phyloP scores from a whole-genome alignment of 805 yeast species.

The Priceomyces castillae region DNA sequence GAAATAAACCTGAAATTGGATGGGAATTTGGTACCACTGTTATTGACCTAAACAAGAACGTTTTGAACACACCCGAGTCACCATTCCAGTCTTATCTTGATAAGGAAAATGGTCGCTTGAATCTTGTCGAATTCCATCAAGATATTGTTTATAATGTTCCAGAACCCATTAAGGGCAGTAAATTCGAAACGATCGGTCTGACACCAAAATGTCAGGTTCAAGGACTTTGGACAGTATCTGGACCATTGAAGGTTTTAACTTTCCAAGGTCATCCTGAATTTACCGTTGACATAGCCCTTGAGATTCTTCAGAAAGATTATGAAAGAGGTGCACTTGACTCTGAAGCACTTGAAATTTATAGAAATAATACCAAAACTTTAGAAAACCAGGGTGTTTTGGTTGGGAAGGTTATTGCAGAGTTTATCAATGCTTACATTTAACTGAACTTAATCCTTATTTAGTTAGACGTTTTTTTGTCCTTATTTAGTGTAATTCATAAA shows the following conservation, averaged over 20 bases:
- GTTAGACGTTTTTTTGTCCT: too few species aligned
- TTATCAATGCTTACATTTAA: slow-evolving; percentile 12
- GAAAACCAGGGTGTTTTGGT: slow-evolving; percentile 41
- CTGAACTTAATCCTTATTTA: neutral
- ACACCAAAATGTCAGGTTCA: slow-evolving; percentile 59
- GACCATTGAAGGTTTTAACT: slow-evolving; percentile 51
- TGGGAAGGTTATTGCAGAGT: slow-evolving; percentile 35
- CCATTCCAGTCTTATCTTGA: slow-evolving; percentile 35
- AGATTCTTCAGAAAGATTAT: slow-evolving; percentile 19
- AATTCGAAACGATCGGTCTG: slow-evolving; percentile 45
- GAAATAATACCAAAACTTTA: slow-evolving; percentile 22
- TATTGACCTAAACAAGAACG: slow-evolving; percentile 44
- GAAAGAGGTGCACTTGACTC: slow-evolving; percentile 19
- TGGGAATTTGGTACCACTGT: slow-evolving; percentile 70
- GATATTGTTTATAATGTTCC: slow-evolving; percentile 40
- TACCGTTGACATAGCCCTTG: slow-evolving; percentile 29
- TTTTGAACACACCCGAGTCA: slow-evolving; percentile 23
- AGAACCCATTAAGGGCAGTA: slow-evolving; percentile 34
- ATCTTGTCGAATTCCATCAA: slow-evolving; percentile 36
- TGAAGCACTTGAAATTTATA: slow-evolving; percentile 24
- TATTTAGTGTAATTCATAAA: too few species aligned
- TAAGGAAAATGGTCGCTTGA: slow-evolving; percentile 29
- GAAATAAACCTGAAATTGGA: slow-evolving; percentile 51
- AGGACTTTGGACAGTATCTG: slow-evolving; percentile 52
- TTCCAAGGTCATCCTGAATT: slow-evolving; percentile 95